Percentiles rank a stretch among this genome's conserved stretches.
These are phyloP conservation scores for Wolfiporia cocos DNA, from an alignment of 1,284 basidiomycete genomes.

Conservation along the genomic window DNA sequence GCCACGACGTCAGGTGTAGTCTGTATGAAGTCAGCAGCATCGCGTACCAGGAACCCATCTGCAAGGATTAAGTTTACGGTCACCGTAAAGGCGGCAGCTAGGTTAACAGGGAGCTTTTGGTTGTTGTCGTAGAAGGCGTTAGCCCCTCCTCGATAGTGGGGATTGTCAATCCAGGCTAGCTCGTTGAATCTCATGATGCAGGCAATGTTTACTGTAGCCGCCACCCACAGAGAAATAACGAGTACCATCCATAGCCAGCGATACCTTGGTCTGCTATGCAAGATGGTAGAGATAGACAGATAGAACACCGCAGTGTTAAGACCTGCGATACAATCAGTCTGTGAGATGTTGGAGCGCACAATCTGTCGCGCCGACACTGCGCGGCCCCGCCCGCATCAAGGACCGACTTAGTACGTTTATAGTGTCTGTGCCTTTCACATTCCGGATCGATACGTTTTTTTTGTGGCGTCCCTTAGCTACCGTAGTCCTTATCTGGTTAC, in stretches of 20 bases:
- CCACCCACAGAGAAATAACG: conserved; percentile 1
- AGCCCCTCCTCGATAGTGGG: conserved; percentile 23
- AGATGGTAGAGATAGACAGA: not conserved
- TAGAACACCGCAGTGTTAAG: conserved; percentile 6
- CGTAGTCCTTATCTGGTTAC: no score
- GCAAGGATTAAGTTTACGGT: conserved; percentile 20
- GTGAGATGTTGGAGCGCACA: no score
- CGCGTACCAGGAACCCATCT: conserved; percentile 21
- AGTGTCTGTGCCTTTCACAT: no score
- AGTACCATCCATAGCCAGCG: conserved; percentile 4
- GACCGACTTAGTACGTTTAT: no score
- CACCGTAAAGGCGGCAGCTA: conserved; percentile 14
- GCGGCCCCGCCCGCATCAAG: no score
- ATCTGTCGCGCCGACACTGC: no score
- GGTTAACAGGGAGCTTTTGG: conserved; percentile 11
- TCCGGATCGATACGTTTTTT: no score
- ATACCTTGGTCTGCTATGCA: not conserved
- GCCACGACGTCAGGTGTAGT: not conserved
- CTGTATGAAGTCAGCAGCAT: not conserved
- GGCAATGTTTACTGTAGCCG: conserved; percentile 7
- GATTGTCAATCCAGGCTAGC: conserved; percentile 28
- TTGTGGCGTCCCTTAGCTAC: no score
- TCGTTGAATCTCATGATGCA: conserved; percentile 13
- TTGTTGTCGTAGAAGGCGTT: conserved; percentile 12
- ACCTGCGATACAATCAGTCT: conserved; percentile 4